Evolutionary conservation across 2,329 filamentous ascomycete genomes (phyloP).

Genomic region (Xylaria sp.): DNA sequence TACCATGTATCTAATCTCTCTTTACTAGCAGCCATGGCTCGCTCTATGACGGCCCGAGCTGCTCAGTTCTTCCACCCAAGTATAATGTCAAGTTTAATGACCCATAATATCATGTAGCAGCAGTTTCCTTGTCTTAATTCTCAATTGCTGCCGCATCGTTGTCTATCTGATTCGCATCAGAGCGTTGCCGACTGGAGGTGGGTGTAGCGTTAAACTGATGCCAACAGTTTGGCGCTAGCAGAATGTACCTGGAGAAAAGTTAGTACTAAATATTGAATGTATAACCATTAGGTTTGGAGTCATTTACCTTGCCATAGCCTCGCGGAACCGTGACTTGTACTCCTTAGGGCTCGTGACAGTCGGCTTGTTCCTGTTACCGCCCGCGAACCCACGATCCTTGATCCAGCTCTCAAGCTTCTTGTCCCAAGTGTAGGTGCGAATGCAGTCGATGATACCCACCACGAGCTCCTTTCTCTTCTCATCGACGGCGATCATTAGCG

Average conservation of each 20-base stretch:
- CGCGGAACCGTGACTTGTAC: conserved; percentile 93
- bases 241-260: conserved; percentile 61
- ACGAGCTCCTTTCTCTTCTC: conserved; percentile 88
- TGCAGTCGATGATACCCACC: conserved; percentile 97
- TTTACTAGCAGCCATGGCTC: background rate
- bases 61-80: background rate
- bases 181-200: conserved; percentile 33
- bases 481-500: conserved; percentile 96
- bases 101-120: background rate
- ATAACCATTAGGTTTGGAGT: background rate
- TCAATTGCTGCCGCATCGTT: conserved; percentile 31
- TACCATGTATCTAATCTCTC: background rate
- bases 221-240: conserved; percentile 78
- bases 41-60: background rate
- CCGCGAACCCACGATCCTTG: conserved; percentile 88
- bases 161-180: conserved; percentile 28
- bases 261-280: conserved; percentile 23
- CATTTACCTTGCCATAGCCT: conserved; percentile 87
- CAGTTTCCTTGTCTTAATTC: background rate
- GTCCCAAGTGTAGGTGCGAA: conserved; percentile 98
- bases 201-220: conserved; percentile 63
- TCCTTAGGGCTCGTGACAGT: conserved; percentile 98
- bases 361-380: conserved; percentile 78
- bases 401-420: conserved; percentile 99
- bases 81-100: background rate